Evolutionary conservation across 257 asterid genomes (phyloP), one percentile per base, ranked within the genome.

Genomic region (Fraxinus quadrangulata): DNA sequence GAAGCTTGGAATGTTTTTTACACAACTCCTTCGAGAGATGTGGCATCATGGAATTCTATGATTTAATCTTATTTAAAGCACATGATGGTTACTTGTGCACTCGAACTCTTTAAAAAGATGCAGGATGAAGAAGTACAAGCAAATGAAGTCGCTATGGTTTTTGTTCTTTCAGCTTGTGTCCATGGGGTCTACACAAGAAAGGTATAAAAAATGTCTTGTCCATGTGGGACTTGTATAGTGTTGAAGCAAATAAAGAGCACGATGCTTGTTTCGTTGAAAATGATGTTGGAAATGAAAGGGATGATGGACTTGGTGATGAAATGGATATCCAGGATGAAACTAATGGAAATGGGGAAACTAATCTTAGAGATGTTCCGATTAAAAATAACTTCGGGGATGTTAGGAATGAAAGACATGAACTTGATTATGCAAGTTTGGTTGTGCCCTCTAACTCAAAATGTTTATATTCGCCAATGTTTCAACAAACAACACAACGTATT

Each of bases 21-120:
- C 75, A 37, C 79, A 5, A 66, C 39, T 71, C 83, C 80, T 69
- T 34, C 61, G 73, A 91, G 83, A 85, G 88, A 89, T 42, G 79
- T 56, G 28, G 91, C 86, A 21, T 77, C 88, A 1, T 88, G 94
- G 94, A 89, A 91, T 75, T 87, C 91, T 68, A 86, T 89, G 89
- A 84, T 89, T 17, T 88, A 86, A 30, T 91, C 90, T 71, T 91
- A 85, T 28, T 94, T 94, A 69, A 89, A 82, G 80, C 86, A 88
- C 16, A 90, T 91, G 81, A 84, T 83, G 90, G 91, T 85, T 28
- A 78, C 82, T 33, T 71, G 63, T 34, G 89, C 92, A 16, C 59
- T 89, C 39, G 28, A 84, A 67, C 76, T 91, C 14, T 91, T 85
- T 11, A 88, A 84, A 76, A 81, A 59, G 76, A 87, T 89, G 91